Base-by-base conservation (phyloP, 495 filamentous ascomycete genomes). In the Hypoxylon fuscum region DNA sequence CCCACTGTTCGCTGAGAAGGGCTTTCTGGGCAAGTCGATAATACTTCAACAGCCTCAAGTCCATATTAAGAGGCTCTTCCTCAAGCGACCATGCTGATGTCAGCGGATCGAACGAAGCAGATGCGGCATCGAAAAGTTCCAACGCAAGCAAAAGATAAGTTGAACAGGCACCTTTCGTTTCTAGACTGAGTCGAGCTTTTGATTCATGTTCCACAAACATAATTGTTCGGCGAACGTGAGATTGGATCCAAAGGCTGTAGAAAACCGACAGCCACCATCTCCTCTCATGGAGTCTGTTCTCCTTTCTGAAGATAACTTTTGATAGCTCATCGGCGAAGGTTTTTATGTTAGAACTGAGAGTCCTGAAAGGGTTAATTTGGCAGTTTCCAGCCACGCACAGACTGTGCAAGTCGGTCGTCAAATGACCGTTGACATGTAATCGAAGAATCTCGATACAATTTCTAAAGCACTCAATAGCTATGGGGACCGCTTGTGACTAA, bases 251-350 rank as follows among this genome's bases (percentile, higher is more conserved):
- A 21, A 69, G 56, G n/a, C 66, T 57, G 20, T 69, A 69, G 38
- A 69, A 69, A 31, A 47, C 48, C 14, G 66, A 69, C 11, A 69
- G 23, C 66, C 66, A 69, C 66, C 66, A 69, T 66, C 62, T 50
- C 23, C 59, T 64, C 34, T 69, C 66, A 12, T 66, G 56, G 5
- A 57, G 47, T 14, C 66, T 41, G 20, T 66, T 69, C 21, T 69
- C 66, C 35, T 69, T 69, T 22, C 62, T 52, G 25, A 69, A 62
- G 17, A 69, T 59, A 2, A 66, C 34, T 46, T 32, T 62, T n/a
- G 66, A 69, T 5, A 69, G 58, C 37, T 69, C 66, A 1, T 66
- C 57, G 3, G 44, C 51, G 20, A 66, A 69, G 2, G 35, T 17
- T 15, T 54, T 62, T 17, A 66, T 65, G 8, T 61, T 61, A 23